phyloP scores from a whole-genome alignment of 2,329 filamentous ascomycete genomes.

The Claviceps africana region DNA sequence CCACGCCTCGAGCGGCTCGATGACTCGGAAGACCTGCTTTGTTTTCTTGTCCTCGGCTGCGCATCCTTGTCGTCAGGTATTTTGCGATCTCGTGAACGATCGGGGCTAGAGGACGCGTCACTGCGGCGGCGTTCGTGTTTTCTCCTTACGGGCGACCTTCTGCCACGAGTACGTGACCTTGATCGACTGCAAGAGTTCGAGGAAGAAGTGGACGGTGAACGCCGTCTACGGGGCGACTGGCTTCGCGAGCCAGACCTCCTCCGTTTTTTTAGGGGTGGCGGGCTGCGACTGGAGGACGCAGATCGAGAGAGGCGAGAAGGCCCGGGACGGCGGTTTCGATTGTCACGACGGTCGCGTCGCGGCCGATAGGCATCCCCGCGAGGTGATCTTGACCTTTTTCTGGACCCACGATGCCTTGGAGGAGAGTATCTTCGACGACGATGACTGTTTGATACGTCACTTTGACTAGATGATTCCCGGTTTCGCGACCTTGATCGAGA shows the following conservation, averaged over 20 bases:
- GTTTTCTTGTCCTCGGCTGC: conserved; percentile 22
- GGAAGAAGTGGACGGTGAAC: conserved; percentile 26
- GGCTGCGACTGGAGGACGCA: conserved; percentile 22
- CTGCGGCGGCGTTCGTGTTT: conserved; percentile 4
- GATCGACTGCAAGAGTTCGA: conserved; percentile 27
- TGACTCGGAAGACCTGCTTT: conserved; percentile 38
- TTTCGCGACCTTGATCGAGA: conserved; percentile 22
- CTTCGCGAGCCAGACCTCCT: conserved; percentile 35
- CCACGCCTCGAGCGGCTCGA: conserved; percentile 34
- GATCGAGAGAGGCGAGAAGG: conserved; percentile 19
- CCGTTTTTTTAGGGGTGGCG: conserved; percentile 34
- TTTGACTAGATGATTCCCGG: conserved; percentile 17
- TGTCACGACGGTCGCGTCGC: conserved; percentile 11
- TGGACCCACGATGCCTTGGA: conserved; percentile 17
- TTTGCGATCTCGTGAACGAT: neutral
- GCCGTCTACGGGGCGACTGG: conserved; percentile 27
- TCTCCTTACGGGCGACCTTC: conserved; percentile 5
- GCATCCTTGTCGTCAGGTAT: conserved; percentile 1
- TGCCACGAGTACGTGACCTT: conserved; percentile 17
- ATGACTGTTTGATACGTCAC: conserved; percentile 19
- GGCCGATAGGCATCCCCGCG: conserved; percentile 15
- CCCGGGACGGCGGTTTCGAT: conserved; percentile 11
- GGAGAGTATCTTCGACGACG: conserved; percentile 21
- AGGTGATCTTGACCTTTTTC: conserved; percentile 28
- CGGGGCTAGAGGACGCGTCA: conserved; percentile 2